phyloP scores from a whole-genome alignment of 2,329 filamentous ascomycete genomes.

The Aspergillus sp. region DNA sequence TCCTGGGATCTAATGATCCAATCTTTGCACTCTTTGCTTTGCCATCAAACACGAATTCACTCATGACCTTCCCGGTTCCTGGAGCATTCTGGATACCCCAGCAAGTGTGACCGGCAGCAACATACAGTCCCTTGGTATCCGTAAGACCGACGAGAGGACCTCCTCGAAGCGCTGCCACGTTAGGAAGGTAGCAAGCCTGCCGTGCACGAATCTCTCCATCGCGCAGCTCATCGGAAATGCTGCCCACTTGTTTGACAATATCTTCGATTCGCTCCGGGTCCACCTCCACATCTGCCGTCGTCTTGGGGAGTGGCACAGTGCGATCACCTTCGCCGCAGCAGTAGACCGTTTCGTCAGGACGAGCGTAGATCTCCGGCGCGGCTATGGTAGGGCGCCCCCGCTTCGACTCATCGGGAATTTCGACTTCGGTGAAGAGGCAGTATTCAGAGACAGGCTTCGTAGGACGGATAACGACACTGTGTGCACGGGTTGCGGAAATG shows the following conservation, averaged over 20 bases:
- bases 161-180: slow-evolving; percentile 52
- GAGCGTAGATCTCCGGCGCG: slow-evolving; percentile 87
- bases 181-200: slow-evolving; percentile 92
- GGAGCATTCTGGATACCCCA: slow-evolving; percentile 98
- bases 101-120: slow-evolving; percentile 89
- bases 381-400: slow-evolving; percentile 55
- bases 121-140: slow-evolving; percentile 63
- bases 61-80: slow-evolving; percentile 74
- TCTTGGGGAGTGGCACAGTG: slow-evolving; percentile 64
- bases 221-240: slow-evolving; percentile 52
- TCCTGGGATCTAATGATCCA: slow-evolving; percentile 59
- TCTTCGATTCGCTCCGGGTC: slow-evolving; percentile 76
- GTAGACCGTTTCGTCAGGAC: slow-evolving; percentile 84
- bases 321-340: slow-evolving; percentile 87
- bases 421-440: slow-evolving; percentile 71
- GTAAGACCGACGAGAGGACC: slow-evolving; percentile 74
- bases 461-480: slow-evolving; percentile 56
- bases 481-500: slow-evolving; percentile 55
- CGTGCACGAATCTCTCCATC: slow-evolving; percentile 62
- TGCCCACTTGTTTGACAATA: slow-evolving; percentile 67
- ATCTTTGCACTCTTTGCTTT: slow-evolving; percentile 61
- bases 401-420: slow-evolving; percentile 52
- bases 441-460: slow-evolving; percentile 45
- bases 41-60: slow-evolving; percentile 71
- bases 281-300: slow-evolving; percentile 66